A percentile compares a stretch with the other conserved stretches of the same genome.
Evolutionary conservation across 139 green algal genomes (phyloP).

Genomic region (Eudorina sp.): DNA sequence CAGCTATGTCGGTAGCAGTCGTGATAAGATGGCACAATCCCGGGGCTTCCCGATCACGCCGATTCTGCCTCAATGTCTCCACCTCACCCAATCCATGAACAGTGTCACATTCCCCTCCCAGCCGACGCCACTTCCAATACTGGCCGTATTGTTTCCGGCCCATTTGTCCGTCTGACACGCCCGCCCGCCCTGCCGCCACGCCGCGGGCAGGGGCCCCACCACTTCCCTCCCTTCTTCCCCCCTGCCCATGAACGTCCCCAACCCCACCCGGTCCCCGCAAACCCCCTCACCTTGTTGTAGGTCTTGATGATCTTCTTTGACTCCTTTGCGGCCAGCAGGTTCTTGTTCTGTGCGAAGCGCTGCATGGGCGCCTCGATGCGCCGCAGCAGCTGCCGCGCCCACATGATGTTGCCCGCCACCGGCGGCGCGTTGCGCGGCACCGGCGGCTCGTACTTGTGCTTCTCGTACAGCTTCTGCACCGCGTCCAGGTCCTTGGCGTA

Average conservation of each 20-base stretch:
- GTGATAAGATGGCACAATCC: too few species aligned
- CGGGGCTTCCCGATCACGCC: too few species aligned
- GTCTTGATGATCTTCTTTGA: slow-evolving; percentile 88
- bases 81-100: too few species aligned
- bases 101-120: too few species aligned
- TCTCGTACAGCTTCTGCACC: slow-evolving; percentile 94
- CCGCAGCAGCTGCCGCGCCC: slow-evolving; percentile 90
- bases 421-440: slow-evolving; percentile 88
- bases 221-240: too few species aligned
- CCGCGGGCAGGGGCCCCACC: too few species aligned
- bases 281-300: slow-evolving; percentile 89
- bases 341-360: slow-evolving; percentile 84
- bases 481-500: slow-evolving; percentile 89
- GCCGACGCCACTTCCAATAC: too few species aligned
- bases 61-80: too few species aligned
- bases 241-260: neutral
- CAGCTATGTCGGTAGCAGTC: too few species aligned
- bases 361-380: slow-evolving; percentile 95
- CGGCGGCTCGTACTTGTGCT: slow-evolving; percentile 88
- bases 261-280: neutral
- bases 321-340: slow-evolving; percentile 91
- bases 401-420: slow-evolving; percentile 90
- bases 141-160: too few species aligned
- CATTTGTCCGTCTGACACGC: too few species aligned
- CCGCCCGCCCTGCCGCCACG: too few species aligned